phyloP scores from a whole-genome alignment of 1,284 basidiomycete species.

The Puccinia triticina region DNA sequence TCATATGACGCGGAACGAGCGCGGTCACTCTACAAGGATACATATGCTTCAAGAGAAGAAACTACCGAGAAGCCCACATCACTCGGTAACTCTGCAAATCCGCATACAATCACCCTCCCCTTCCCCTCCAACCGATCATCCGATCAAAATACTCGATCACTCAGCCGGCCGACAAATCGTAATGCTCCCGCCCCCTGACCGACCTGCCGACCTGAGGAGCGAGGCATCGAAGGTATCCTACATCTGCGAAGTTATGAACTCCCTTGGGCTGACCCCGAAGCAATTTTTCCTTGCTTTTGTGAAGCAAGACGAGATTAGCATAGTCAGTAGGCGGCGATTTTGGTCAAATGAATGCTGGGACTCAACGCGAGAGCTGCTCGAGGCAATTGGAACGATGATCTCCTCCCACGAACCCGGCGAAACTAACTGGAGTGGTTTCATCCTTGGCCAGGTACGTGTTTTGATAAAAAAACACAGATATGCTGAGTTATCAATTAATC shows the following conservation, averaged over 20 bases:
- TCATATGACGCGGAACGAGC: too few relatives aligned
- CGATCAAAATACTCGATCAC: too few relatives aligned
- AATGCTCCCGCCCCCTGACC: too few relatives aligned
- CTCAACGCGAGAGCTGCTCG: background rate
- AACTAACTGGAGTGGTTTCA: background rate
- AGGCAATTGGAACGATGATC: background rate
- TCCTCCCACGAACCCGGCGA: background rate
- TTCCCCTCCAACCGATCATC: too few relatives aligned
- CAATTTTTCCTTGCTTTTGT: too few relatives aligned
- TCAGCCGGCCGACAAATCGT: background rate
- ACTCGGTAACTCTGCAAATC: too few relatives aligned
- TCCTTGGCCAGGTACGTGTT: background rate
- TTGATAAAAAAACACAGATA: background rate
- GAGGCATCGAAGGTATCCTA: too few relatives aligned
- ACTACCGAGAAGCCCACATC: too few relatives aligned
- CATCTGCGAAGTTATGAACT: background rate
- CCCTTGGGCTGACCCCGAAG: background rate
- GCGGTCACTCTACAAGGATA: too few relatives aligned
- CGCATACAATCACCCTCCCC: too few relatives aligned
- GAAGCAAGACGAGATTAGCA: background rate
- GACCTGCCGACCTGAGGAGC: too few relatives aligned
- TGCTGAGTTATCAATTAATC: background rate
- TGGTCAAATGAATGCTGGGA: background rate
- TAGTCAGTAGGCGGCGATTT: background rate
- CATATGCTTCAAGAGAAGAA: too few relatives aligned